Conservation (phyloP, 148 eudicot genomes). For the Vaccinium macrocarpon region DNA sequence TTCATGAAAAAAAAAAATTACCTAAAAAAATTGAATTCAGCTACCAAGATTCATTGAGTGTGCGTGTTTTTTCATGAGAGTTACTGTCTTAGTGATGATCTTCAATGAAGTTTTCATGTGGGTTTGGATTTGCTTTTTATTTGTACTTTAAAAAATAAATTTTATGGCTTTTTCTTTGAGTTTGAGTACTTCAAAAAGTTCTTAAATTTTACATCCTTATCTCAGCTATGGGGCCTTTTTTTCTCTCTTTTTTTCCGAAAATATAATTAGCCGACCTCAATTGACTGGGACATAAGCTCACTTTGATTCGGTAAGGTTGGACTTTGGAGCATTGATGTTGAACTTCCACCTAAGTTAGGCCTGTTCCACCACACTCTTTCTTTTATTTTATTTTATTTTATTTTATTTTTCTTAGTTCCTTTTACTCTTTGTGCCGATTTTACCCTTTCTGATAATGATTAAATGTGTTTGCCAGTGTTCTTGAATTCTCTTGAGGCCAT, state of each 20-base stretch:
- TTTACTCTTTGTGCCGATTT: background rate
- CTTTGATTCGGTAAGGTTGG: too few relatives aligned
- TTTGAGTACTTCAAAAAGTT: conserved; percentile 9
- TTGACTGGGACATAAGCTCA: too few relatives aligned
- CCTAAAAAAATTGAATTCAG: background rate
- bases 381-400: background rate
- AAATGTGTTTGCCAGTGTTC: conserved; percentile 4
- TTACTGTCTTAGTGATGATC: background rate
- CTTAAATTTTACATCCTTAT: conserved; percentile 2
- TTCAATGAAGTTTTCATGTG: conserved; percentile 4
- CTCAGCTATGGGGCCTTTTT: background rate
- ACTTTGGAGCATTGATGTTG: conserved; percentile 8
- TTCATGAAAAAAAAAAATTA: background rate
- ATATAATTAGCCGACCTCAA: too few relatives aligned
- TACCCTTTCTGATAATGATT: conserved; percentile 17
- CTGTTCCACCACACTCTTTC: conserved; percentile 9
- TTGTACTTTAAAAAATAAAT: background rate
- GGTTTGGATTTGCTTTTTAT: background rate
- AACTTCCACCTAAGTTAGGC: conserved; percentile 18
- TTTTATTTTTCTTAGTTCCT: too few relatives aligned
- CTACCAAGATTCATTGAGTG: background rate
- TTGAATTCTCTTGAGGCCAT: conserved; percentile 16
- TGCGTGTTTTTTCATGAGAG: background rate
- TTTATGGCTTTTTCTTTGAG: background rate
- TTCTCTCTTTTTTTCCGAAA: too few relatives aligned